Base-by-base conservation (phyloP, 73 alveolate species). In the Stentor coeruleus region DNA sequence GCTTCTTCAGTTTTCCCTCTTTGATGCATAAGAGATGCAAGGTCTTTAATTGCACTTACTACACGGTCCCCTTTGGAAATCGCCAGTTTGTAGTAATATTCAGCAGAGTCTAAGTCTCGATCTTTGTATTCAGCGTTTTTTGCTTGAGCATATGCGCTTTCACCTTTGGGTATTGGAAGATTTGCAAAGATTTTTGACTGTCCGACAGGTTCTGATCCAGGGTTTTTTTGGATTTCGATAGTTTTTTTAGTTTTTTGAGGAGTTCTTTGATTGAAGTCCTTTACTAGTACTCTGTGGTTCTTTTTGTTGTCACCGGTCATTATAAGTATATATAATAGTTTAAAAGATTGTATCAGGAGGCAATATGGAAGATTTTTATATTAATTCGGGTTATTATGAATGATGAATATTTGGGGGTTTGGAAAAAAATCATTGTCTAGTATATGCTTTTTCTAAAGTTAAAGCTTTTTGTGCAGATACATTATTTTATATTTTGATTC, bases 51-150 rank as follows among this genome's bases (percentile, higher is more conserved):
- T 2, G 83, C 83, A 37, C 81, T 36, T 20, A 14, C 37, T 6
- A 75, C 74, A 14, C 83, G 14, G 30, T 75, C 83, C 1, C 72
- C 72, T 75, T n/a, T n/a, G 6, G 33, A n/a, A n/a, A 75, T 40
- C 35, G 83, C 83, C n/a, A 26, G 59, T 35, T 75, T 40, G 58
- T 75, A 75, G 72, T 39, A 75, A 38, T 26, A 38, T 38, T 75
- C 72, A 15, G 83, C 83, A 20, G 33, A 37, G 26, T 75, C 38
- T 15, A 20, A 33, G 72, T 75, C 38, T 36, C 72, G 26, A 28
- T 75, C 83, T 75, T 39, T 31, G 59, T 75, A 75, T 2, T 75
- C 83, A 0, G 83, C 83, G 35, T 36, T 15, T 75, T 75, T 75
- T 28, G 74, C 83, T 39, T 39, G 14, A 0, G 74, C 0, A 37